These are phyloP conservation scores for Fusarium zealandicum DNA, from an alignment of 2,329 filamentous ascomycete genomes.

Conservation along the genomic window DNA sequence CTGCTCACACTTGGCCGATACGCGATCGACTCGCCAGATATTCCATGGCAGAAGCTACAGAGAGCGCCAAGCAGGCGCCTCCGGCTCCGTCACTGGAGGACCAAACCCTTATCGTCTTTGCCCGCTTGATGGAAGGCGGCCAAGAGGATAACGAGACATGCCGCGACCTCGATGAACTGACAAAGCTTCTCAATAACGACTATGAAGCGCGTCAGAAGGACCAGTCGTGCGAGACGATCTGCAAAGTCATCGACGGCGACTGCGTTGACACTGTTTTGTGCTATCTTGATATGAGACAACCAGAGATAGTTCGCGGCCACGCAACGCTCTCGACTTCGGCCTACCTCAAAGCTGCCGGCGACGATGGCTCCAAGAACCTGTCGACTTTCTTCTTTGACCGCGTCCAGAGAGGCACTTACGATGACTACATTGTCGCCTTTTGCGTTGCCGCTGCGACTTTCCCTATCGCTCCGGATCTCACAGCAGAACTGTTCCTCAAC, in stretches of 20 bases:
- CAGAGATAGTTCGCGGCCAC: constrained; percentile 76
- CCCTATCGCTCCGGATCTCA: constrained; percentile 79
- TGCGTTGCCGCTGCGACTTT: constrained; percentile 91
- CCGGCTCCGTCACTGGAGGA: constrained; percentile 58
- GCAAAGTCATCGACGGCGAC: constrained; percentile 72
- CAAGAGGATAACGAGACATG: constrained; percentile 79
- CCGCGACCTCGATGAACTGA: constrained; percentile 63
- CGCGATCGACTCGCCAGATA: neutral
- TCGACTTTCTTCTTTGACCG: constrained; percentile 77
- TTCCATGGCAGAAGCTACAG: constrained; percentile 45
- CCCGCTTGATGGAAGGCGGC: constrained; percentile 88
- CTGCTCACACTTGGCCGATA: neutral
- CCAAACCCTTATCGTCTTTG: constrained; percentile 79
- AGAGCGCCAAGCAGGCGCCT: constrained; percentile 44
- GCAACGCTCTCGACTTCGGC: constrained; percentile 84
- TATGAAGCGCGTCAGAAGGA: constrained; percentile 53
- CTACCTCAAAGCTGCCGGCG: constrained; percentile 78
- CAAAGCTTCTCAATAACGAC: constrained; percentile 66
- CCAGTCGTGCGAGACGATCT: constrained; percentile 56
- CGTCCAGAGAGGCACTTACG: constrained; percentile 77
- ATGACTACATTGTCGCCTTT: constrained; percentile 90
- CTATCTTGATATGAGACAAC: constrained; percentile 84
- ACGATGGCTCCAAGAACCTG: constrained; percentile 74
- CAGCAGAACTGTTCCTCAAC: constrained; percentile 81
- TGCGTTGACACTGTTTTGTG: constrained; percentile 86